Percentiles rank a stretch among this genome's conserved stretches.
Conservation (phyloP, 73 alveolate genomes). For the Halteria grandinella region DNA sequence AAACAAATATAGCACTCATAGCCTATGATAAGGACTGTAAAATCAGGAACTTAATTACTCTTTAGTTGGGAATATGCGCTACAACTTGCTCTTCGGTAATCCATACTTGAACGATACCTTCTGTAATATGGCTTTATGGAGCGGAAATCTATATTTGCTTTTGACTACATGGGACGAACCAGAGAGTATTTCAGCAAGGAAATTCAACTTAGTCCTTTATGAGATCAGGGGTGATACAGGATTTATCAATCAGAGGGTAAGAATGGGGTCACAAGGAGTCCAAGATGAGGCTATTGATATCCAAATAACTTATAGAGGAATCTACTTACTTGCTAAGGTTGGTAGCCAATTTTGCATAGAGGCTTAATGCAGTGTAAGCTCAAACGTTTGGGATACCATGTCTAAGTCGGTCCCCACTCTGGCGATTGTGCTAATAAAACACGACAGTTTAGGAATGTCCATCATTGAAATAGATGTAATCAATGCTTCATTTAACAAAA, state of each 20-base stretch:
- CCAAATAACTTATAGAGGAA: constrained; percentile 15
- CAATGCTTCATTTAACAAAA: too few relatives aligned
- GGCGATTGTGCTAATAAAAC: too few relatives aligned
- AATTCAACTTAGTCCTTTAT: background rate
- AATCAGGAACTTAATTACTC: constrained; percentile 4
- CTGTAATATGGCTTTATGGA: background rate
- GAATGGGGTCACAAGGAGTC: constrained; percentile 3
- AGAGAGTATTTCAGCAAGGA: background rate
- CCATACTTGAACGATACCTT: constrained; percentile 18
- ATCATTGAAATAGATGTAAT: too few relatives aligned
- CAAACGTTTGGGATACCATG: too few relatives aligned
- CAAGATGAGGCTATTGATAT: constrained; percentile 27
- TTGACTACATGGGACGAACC: constrained; percentile 12
- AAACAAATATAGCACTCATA: constrained; percentile 32
- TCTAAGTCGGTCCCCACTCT: too few relatives aligned
- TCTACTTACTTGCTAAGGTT: constrained; percentile 15
- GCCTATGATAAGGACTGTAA: constrained; percentile 34
- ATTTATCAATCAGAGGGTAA: background rate
- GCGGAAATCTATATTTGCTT: constrained; percentile 6
- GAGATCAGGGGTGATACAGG: constrained; percentile 37
- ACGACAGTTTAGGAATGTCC: too few relatives aligned
- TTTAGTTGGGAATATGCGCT: constrained; percentile 40
- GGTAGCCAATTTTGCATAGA: too few relatives aligned
- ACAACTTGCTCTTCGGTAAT: background rate
- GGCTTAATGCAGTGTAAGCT: too few relatives aligned